Base-by-base conservation (phyloP, 2,329 filamentous ascomycete species). In the Colletotrichum camelliae region DNA sequence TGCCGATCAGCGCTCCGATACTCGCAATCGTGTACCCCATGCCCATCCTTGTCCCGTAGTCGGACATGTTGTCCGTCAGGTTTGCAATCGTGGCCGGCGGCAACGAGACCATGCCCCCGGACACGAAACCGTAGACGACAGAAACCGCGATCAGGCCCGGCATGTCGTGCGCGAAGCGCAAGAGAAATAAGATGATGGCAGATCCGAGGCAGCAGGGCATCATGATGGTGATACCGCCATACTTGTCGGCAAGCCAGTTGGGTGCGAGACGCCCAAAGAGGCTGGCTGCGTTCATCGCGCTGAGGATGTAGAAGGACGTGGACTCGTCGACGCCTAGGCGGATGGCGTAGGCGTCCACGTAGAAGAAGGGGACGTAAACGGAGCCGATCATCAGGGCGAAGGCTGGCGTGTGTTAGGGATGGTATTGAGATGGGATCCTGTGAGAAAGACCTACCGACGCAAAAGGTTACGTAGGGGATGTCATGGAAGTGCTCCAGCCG, bases 261-360 rank as follows among this genome's bases (percentile, higher is more conserved):
- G 77, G 77, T 2, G 72, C 67, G 18, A 79, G 62, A 9, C 77
- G 77, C 10, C 77, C 77, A 5, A 78, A 48, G 18, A 77, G 71
- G 24, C 70, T 77, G 8, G 70, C 77, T 8, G 77, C 77, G 48
- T 79, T 79, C 48, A 78, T 70, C 57, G 77, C 74, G 39, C 77
- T 67, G 13, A 79, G 72, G 18, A 79, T 58, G 64, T 77, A 77
- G 48, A 62, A 67, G 12, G 77, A 74, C 18, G 76, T 62, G 27
- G 39, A 29, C 4, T 21, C 39, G 43, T 77, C 67, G 7, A 70
- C 67, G n/a, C 75, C 75, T 2, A 75, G 60, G 2, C 71, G 70
- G 15, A 75, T 70, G 37, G 74, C 71, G 2, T 76, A 75, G 2
- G 74, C 74, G 15, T 74, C 70, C 2, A 70, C 57, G 60, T 58